Conservation (phyloP, 352 stramenopile genomes). For the Bremia lactucae region DNA sequence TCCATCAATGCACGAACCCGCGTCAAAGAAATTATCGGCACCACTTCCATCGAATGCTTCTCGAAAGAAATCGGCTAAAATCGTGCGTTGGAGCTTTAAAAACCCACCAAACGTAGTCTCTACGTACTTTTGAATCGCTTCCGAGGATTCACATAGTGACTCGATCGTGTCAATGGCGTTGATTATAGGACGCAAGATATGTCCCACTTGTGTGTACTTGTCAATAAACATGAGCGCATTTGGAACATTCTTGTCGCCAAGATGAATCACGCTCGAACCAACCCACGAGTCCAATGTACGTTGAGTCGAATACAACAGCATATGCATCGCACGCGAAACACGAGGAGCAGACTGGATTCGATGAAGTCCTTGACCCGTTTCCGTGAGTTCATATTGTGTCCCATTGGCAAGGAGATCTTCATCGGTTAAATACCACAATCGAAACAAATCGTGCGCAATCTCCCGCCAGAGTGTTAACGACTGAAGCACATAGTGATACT, state of each 20-base stretch:
- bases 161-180: slow-evolving; percentile 77
- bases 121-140: slow-evolving; percentile 51
- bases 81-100: slow-evolving; percentile 74
- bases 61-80: slow-evolving; percentile 93
- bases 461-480: slow-evolving; percentile 93
- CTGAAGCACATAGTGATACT: slow-evolving; percentile 95
- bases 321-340: slow-evolving; percentile 92
- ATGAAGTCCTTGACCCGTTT: slow-evolving; percentile 94
- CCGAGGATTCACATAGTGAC: slow-evolving; percentile 33
- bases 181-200: slow-evolving; percentile 82
- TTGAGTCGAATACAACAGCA: slow-evolving; percentile 83
- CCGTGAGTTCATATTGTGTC: slow-evolving; percentile 81
- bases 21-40: slow-evolving; percentile 93
- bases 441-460: slow-evolving; percentile 95
- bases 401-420: slow-evolving; percentile 82
- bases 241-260: slow-evolving; percentile 96
- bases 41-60: slow-evolving; percentile 93
- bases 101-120: slow-evolving; percentile 79
- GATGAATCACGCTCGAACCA: slow-evolving; percentile 91
- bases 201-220: slow-evolving; percentile 93
- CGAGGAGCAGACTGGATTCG: slow-evolving; percentile 89
- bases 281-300: slow-evolving; percentile 80
- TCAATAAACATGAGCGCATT: slow-evolving; percentile 98
- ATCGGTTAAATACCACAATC: slow-evolving; percentile 91
- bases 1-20: slow-evolving; percentile 93